Percentiles rank a stretch among this genome's conserved stretches.
Evolutionary conservation across 176 grass and related monocot genomes (phyloP).

Genomic region (Cenchrus fungigraminus): DNA sequence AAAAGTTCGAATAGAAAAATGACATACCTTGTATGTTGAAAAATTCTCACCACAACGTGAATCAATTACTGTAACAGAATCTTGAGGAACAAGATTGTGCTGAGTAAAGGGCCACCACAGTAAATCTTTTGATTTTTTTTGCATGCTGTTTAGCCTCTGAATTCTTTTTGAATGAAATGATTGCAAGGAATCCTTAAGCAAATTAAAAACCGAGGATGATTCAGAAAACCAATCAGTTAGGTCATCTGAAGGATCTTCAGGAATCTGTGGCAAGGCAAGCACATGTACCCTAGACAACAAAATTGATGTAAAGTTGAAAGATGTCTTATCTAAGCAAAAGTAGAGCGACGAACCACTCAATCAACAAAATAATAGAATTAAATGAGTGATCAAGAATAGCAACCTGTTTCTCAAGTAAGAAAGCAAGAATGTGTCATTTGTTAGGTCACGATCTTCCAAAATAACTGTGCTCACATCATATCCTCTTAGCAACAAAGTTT

Average conservation of each 20-base stretch:
- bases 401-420: constrained; percentile 81
- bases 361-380: constrained; percentile 30
- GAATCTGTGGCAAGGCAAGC: constrained; percentile 78
- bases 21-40: constrained; percentile 79
- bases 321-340: constrained; percentile 17
- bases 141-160: constrained; percentile 74
- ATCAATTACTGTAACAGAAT: constrained; percentile 87
- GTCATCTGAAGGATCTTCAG: constrained; percentile 74
- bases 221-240: constrained; percentile 89
- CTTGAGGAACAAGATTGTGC: constrained; percentile 81
- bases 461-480: constrained; percentile 90
- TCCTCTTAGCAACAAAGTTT: constrained; percentile 80
- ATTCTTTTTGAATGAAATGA: constrained; percentile 80
- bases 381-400: neutral
- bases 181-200: constrained; percentile 58
- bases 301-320: constrained; percentile 6
- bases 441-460: constrained; percentile 74
- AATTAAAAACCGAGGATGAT: constrained; percentile 64
- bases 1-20: neutral
- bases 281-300: constrained; percentile 65
- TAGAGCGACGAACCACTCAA: constrained; percentile 6
- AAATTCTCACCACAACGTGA: constrained; percentile 96
- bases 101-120: constrained; percentile 99
- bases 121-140: constrained; percentile 73
- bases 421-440: constrained; percentile 67